Percentiles rank a stretch among this genome's conserved stretches.
These are phyloP conservation scores for Omphalotus guepiniiformis DNA, from an alignment of 768 basidiomycete genomes.

Conservation along the genomic window DNA sequence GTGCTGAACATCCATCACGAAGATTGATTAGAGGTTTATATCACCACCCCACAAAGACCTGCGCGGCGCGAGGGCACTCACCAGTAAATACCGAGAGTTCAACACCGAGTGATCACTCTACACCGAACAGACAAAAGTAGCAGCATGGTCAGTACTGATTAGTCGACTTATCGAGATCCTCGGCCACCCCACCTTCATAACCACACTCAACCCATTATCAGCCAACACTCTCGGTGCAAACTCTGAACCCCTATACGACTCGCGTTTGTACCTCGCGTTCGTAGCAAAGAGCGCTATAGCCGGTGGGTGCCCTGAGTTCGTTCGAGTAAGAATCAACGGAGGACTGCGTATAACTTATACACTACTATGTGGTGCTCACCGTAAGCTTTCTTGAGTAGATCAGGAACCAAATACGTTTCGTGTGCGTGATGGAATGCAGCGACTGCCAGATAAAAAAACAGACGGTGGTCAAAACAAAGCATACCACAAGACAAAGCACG, in stretches of 20 bases:
- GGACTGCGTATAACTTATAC: background rate
- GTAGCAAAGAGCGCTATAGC: slow-evolving; percentile 72
- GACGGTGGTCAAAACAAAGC: background rate
- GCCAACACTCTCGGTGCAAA: slow-evolving; percentile 71
- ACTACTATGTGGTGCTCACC: slow-evolving; percentile 25
- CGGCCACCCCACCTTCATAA: slow-evolving; percentile 60
- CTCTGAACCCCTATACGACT: slow-evolving; percentile 75
- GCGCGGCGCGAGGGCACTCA: too few relatives aligned
- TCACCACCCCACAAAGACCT: too few relatives aligned
- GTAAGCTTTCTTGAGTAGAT: slow-evolving; percentile 66
- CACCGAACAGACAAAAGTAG: background rate
- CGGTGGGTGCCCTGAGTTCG: slow-evolving; percentile 49
- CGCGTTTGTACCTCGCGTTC: slow-evolving; percentile 54
- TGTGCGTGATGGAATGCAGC: slow-evolving; percentile 78
- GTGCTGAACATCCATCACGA: too few relatives aligned
- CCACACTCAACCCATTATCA: slow-evolving; percentile 63
- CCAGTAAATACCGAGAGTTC: slow-evolving; percentile 63
- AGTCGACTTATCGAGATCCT: too few relatives aligned
- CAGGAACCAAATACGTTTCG: slow-evolving; percentile 84
- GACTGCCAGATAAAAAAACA: slow-evolving; percentile 62
- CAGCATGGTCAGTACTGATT: background rate
- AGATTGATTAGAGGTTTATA: too few relatives aligned
- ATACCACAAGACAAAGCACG: background rate
- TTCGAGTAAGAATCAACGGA: background rate
- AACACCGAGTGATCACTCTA: slow-evolving; percentile 62